These are phyloP conservation scores for Talaromyces verruculosus DNA, from an alignment of 2,329 filamentous ascomycete genomes.

Conservation along the genomic window DNA sequence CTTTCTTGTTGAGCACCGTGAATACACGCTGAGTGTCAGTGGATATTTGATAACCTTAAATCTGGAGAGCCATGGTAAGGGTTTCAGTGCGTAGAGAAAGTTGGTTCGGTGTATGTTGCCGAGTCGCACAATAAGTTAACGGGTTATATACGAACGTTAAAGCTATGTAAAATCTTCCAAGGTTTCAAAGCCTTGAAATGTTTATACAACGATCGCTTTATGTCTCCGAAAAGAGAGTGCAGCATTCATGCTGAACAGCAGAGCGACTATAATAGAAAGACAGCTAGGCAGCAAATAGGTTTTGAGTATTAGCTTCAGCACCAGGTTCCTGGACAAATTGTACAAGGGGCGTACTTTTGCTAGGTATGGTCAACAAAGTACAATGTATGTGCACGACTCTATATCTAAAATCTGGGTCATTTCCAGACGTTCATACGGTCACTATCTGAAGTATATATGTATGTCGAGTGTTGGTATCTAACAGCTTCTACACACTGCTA, in stretches of 20 bases:
- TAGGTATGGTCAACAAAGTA: background rate
- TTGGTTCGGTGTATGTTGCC: too few species aligned
- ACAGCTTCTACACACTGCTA: too few species aligned
- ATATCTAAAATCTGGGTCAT: background rate
- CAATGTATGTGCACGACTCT: background rate
- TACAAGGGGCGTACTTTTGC: background rate
- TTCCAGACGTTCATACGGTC: background rate
- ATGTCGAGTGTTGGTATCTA: background rate
- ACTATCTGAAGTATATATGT: background rate
- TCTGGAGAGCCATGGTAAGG: background rate
- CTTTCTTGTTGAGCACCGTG: background rate
- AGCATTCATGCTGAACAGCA: too few species aligned
- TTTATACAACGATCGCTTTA: too few species aligned
- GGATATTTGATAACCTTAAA: background rate
- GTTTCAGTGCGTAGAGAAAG: too few species aligned
- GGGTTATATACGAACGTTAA: too few species aligned
- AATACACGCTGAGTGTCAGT: slow-evolving; percentile 3
- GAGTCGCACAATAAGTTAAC: too few species aligned
- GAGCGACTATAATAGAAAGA: background rate
- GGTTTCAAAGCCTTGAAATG: too few species aligned
- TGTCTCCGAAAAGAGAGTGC: too few species aligned
- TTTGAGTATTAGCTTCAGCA: background rate
- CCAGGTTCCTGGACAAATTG: background rate
- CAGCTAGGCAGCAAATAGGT: background rate
- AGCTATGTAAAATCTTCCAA: too few species aligned